phyloP scores from a whole-genome alignment of 2,329 filamentous ascomycete species.

The Hypoxylon rubiginosum region DNA sequence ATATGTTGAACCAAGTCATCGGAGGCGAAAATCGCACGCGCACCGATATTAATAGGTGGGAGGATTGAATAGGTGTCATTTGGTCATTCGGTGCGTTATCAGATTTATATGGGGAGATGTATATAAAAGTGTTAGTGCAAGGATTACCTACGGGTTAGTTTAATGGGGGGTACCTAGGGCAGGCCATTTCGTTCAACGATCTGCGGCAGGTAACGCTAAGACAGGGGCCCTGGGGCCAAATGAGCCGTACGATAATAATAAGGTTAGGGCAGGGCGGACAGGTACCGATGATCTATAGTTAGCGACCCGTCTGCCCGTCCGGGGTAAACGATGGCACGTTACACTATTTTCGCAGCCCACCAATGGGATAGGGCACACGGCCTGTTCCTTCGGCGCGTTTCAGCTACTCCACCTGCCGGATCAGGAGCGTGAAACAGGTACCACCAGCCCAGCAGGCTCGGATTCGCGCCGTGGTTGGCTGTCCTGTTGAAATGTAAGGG shows the following conservation, averaged over 20 bases:
- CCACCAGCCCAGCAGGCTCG: constrained; percentile 4
- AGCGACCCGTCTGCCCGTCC: constrained; percentile 16
- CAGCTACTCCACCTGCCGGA: constrained; percentile 48
- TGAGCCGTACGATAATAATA: background rate
- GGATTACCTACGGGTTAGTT: background rate
- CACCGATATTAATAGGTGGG: background rate
- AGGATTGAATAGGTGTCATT: background rate
- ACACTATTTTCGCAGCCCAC: constrained; percentile 28
- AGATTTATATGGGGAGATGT: background rate
- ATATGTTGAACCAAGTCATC: background rate
- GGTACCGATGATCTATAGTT: background rate
- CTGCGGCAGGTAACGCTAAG: background rate
- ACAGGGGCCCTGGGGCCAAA: background rate
- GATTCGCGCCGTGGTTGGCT: constrained; percentile 41
- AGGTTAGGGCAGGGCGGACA: constrained; percentile 1
- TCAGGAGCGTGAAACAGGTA: constrained; percentile 41
- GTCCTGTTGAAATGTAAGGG: constrained; percentile 37
- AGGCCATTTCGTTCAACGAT: too few species aligned
- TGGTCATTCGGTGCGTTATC: background rate
- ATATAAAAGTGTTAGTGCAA: background rate
- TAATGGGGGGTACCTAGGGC: too few species aligned
- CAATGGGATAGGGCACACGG: constrained; percentile 28
- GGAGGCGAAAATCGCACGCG: background rate
- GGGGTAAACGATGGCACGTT: constrained; percentile 45
- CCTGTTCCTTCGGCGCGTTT: constrained; percentile 45